Evolutionary conservation across 495 filamentous ascomycete species (phyloP).

Genomic region (Entonaema liquescens): DNA sequence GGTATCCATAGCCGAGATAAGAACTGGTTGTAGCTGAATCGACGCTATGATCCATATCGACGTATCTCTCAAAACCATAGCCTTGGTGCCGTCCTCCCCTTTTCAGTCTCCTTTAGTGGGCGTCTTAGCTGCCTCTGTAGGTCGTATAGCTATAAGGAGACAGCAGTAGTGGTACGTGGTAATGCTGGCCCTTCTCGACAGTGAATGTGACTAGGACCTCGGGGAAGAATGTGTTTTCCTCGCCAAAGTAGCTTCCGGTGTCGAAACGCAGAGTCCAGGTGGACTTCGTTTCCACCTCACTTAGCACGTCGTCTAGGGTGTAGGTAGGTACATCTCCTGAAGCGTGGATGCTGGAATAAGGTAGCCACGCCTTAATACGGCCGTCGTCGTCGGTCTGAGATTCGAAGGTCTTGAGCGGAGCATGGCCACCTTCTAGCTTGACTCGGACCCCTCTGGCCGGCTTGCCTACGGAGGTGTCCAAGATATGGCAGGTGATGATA

Average conservation of each 20-base stretch:
- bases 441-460: slow-evolving; percentile 84
- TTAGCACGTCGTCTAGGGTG: slow-evolving; percentile 60
- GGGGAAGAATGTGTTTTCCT: slow-evolving; percentile 83
- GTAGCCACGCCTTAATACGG: slow-evolving; percentile 80
- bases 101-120: not conserved
- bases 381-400: slow-evolving; percentile 86
- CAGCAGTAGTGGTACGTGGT: slow-evolving; percentile 91
- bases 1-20: not conserved
- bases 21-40: slow-evolving; percentile 1
- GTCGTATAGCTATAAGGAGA: slow-evolving; percentile 93
- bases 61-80: not conserved
- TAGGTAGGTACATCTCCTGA: slow-evolving; percentile 61
- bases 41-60: not conserved
- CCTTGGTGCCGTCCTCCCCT: not conserved
- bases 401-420: slow-evolving; percentile 65
- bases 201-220: slow-evolving; percentile 89
- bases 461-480: slow-evolving; percentile 65
- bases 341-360: slow-evolving; percentile 55
- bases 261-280: slow-evolving; percentile 81
- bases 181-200: slow-evolving; percentile 78
- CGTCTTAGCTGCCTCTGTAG: slow-evolving; percentile 75
- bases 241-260: slow-evolving; percentile 78
- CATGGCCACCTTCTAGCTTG: slow-evolving; percentile 73
- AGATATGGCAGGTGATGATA: slow-evolving; percentile 69
- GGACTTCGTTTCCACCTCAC: slow-evolving; percentile 45